These are phyloP conservation scores for Aspergillus viridinutans DNA, from an alignment of 2,329 filamentous ascomycete species.

Conservation along the genomic window DNA sequence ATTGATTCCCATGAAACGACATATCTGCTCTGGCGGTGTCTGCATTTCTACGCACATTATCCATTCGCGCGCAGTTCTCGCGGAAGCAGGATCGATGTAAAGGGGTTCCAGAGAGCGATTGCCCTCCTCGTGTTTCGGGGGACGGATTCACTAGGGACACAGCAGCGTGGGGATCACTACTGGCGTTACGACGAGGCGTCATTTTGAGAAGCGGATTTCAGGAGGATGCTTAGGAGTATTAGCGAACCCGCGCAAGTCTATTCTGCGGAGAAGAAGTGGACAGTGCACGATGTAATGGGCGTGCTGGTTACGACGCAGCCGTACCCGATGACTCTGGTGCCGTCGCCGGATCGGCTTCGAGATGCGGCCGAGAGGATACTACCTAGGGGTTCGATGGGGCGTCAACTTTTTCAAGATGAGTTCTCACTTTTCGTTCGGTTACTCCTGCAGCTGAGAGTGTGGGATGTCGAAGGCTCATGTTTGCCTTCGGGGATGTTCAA, in stretches of 20 bases:
- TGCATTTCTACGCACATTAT: background rate
- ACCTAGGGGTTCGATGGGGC: fast-evolving
- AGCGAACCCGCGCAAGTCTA: background rate
- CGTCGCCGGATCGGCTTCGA: background rate
- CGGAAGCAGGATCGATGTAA: background rate
- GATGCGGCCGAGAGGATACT: background rate
- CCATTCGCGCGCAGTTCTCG: background rate
- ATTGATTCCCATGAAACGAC: background rate
- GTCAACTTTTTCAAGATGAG: background rate
- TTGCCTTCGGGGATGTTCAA: background rate
- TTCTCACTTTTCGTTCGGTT: background rate
- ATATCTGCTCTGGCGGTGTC: background rate
- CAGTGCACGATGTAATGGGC: background rate
- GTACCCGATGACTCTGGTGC: background rate
- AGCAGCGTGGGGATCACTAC: background rate
- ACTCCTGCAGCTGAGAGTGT: background rate
- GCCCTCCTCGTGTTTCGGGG: background rate
- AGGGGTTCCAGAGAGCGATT: background rate
- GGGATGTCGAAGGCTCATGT: background rate
- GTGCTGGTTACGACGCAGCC: background rate
- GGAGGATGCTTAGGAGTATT: background rate
- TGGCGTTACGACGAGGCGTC: background rate
- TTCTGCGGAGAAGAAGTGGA: background rate
- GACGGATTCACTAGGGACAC: background rate
- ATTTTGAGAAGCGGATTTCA: background rate